phyloP scores from a whole-genome alignment of 208 protist species.

The Acanthamoeba castellanii region DNA sequence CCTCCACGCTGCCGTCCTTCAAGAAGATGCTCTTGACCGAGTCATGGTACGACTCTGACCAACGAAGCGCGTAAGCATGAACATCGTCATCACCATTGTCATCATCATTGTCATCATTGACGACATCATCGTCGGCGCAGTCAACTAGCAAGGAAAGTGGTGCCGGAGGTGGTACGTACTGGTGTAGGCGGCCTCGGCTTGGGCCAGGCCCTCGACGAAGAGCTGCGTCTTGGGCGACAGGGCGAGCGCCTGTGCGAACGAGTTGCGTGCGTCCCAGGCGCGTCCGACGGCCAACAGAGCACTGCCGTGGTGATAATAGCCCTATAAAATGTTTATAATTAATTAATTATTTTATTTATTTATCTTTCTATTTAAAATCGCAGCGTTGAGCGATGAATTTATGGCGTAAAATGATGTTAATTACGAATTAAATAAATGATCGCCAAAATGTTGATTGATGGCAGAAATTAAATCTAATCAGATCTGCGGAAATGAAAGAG shows the following conservation, averaged over 20 bases:
- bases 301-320: conserved; percentile 28
- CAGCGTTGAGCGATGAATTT: too few species aligned
- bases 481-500: background rate
- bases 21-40: conserved; percentile 2
- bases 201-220: conserved; percentile 15
- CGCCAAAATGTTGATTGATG: too few species aligned
- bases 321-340: background rate
- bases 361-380: background rate
- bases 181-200: conserved; percentile 56
- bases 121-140: too few species aligned
- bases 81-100: background rate
- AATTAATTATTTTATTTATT: background rate
- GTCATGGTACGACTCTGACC: conserved; percentile 18
- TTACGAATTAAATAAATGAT: background rate
- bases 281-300: conserved; percentile 1
- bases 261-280: conserved; percentile 46
- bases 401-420: too few species aligned
- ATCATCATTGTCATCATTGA: background rate
- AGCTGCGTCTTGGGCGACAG: conserved; percentile 19
- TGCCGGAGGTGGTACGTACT: background rate
- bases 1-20: conserved; percentile 66
- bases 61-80: background rate
- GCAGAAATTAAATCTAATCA: background rate
- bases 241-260: conserved; percentile 35
- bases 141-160: background rate